Base-by-base conservation (phyloP, 2,329 filamentous ascomycete genomes). In the Paraphaeosphaeria minitans region DNA sequence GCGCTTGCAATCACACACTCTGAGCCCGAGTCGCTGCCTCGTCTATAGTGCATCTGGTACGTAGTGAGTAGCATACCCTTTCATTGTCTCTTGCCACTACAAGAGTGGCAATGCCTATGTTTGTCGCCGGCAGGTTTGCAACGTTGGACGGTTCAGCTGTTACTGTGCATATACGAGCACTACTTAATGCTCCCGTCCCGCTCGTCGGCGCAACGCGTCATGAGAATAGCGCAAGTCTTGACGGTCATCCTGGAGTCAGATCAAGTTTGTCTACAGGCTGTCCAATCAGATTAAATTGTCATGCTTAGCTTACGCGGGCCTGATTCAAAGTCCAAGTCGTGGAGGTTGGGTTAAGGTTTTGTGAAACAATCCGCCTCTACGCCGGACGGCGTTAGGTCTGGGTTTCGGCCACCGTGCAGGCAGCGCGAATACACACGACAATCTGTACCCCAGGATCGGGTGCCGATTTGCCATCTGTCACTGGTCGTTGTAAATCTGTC, bases 141-240 rank as follows among this genome's bases (percentile, higher is more conserved):
- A 39, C 10, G 29, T 12, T 12, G 29, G 9, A 31, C 41, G 7
- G 41, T 43, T 43, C 10, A 43, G 10, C 29, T 13, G 37, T 31
- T 31, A 21, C 13, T 27, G 19, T 39, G 29, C 47, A 41, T 49
- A 33, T 42, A 35, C 29, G 60, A 57, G 52, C 62, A 60, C 63
- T 65, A 68, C 66, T 60, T 62, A 27, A 68, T 60, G 65, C 59
- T 66, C 70, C 70, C 69, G 71, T 63, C 70, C 72, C 70, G 66
- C 62, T 68, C 61, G 65, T 71, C 64, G 69, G 66, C 67, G 66
- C 60, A 62, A 46, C 55, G 60, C 60, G 57, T 62, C 60, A 66
- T 65, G 59, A 43, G 46, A 57, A 57, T 72, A 73, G 68, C 62
- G 66, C 62, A 64, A 64, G 67, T 56, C 62, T 64, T 47, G 35